These are phyloP conservation scores for Backusella psychrophila DNA, from an alignment of 192 early-diverging fungal genomes.

Conservation along the genomic window DNA sequence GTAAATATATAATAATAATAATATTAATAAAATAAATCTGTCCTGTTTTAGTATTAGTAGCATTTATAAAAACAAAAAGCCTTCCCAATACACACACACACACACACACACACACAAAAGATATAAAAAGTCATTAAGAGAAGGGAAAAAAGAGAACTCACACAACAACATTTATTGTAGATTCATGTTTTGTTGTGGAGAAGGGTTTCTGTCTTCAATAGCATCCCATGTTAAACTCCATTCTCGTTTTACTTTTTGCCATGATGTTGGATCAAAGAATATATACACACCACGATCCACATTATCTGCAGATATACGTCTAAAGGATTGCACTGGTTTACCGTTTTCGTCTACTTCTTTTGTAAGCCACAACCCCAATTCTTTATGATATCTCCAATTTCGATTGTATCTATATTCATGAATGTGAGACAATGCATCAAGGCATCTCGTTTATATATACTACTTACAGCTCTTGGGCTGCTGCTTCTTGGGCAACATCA, in stretches of 20 bases:
- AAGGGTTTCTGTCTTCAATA: conserved; percentile 73
- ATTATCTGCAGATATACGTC: conserved; percentile 32
- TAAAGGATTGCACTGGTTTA: conserved; percentile 53
- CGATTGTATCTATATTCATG: conserved; percentile 9
- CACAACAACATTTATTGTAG: not conserved
- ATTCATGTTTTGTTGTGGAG: conserved; percentile 2
- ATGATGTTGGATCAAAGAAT: conserved; percentile 90
- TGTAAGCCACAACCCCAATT: conserved; percentile 3
- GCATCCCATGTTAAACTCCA: conserved; percentile 81
- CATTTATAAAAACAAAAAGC: too few relatives aligned
- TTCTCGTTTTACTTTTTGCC: conserved; percentile 90
- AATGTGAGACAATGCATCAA: not conserved
- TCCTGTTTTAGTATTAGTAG: too few relatives aligned
- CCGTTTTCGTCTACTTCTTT: conserved; percentile 52
- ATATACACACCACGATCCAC: conserved; percentile 86
- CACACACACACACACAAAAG: not conserved
- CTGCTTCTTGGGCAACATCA: not conserved
- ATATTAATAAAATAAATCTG: too few relatives aligned
- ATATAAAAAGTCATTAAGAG: not conserved
- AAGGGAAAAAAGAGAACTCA: not conserved
- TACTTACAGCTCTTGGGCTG: conserved; percentile 10
- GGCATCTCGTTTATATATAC: not conserved
- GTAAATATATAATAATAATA: too few relatives aligned
- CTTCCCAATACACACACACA: not conserved
- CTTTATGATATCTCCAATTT: conserved; percentile 11